phyloP scores from a whole-genome alignment of 1,284 basidiomycete genomes.

The Laetiporus sulphureus region DNA sequence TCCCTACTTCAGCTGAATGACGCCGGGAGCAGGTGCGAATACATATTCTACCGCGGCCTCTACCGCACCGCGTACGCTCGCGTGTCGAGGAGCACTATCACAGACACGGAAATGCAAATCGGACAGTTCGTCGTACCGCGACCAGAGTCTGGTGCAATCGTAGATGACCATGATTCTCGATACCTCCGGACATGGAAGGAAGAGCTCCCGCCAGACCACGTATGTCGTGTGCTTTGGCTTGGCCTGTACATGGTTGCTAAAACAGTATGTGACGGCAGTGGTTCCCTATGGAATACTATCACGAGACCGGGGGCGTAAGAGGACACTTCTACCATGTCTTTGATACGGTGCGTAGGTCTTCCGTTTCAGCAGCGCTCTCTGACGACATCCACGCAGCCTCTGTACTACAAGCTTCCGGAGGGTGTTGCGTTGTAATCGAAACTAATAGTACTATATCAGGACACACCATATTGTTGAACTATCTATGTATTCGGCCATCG shows the following conservation, averaged over 20 bases:
- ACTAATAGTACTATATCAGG: constrained; percentile 3
- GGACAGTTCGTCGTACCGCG: constrained; percentile 75
- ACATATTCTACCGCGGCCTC: constrained; percentile 78
- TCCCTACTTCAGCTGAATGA: neutral
- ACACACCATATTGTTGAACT: constrained; percentile 7
- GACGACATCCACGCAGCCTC: constrained; percentile 35
- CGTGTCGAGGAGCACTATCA: constrained; percentile 64
- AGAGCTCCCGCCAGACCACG: constrained; percentile 55
- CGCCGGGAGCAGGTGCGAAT: constrained; percentile 69
- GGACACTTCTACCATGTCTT: constrained; percentile 77
- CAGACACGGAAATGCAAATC: constrained; percentile 74
- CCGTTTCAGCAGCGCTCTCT: constrained; percentile 1
- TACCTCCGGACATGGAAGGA: constrained; percentile 67
- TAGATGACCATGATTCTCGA: constrained; percentile 56
- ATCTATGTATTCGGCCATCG: constrained; percentile 14
- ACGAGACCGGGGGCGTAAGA: constrained; percentile 50
- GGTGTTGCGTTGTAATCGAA: constrained; percentile 36
- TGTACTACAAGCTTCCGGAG: constrained; percentile 61
- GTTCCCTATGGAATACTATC: constrained; percentile 71
- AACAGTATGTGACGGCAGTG: constrained; percentile 37
- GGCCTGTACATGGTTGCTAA: neutral
- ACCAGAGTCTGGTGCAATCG: constrained; percentile 43
- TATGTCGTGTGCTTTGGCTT: constrained; percentile 24
- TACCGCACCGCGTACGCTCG: constrained; percentile 76
- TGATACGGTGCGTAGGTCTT: constrained; percentile 41